A percentile compares a stretch with the other conserved stretches of the same genome.
These are phyloP conservation scores for Barbarea vulgaris DNA, from an alignment of 345 rosid species.

Conservation along the genomic window DNA sequence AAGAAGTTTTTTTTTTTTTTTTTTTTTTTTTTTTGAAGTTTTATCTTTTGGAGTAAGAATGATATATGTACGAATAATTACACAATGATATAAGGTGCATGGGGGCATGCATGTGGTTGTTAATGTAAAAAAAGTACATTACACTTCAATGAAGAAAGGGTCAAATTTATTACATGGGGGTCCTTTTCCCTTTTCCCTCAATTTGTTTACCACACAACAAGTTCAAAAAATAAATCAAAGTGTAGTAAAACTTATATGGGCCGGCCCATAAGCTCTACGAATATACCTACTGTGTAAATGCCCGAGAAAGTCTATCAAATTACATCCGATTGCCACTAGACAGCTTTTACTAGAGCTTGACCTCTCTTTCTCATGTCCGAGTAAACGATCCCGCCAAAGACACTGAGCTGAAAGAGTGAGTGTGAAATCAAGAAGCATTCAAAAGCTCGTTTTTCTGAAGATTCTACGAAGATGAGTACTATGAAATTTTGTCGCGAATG, in stretches of 20 bases:
- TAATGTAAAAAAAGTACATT: slow-evolving; percentile 8
- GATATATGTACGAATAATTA: slow-evolving; percentile 11
- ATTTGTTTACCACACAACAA: background rate
- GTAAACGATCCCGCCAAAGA: slow-evolving; percentile 29
- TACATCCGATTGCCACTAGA: slow-evolving; percentile 9
- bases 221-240: background rate
- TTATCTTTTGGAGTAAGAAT: background rate
- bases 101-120: slow-evolving; percentile 42
- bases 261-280: slow-evolving; percentile 27
- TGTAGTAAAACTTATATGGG: background rate
- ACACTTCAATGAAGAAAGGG: slow-evolving; percentile 34
- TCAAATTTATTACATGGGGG: slow-evolving; percentile 37
- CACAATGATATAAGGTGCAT: slow-evolving; percentile 16
- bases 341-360: slow-evolving; percentile 15
- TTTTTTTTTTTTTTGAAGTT: background rate
- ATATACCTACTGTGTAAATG: background rate
- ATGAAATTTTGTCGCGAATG: slow-evolving; percentile 92
- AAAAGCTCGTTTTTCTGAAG: slow-evolving; percentile 1
- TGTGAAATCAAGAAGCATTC: background rate
- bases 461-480: slow-evolving; percentile 63
- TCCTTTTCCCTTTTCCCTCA: background rate
- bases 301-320: background rate
- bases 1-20: background rate
- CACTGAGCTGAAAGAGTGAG: background rate
- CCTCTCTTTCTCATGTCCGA: slow-evolving; percentile 6